Conservation (phyloP, 768 basidiomycete species). For the Mycena vitilis region DNA sequence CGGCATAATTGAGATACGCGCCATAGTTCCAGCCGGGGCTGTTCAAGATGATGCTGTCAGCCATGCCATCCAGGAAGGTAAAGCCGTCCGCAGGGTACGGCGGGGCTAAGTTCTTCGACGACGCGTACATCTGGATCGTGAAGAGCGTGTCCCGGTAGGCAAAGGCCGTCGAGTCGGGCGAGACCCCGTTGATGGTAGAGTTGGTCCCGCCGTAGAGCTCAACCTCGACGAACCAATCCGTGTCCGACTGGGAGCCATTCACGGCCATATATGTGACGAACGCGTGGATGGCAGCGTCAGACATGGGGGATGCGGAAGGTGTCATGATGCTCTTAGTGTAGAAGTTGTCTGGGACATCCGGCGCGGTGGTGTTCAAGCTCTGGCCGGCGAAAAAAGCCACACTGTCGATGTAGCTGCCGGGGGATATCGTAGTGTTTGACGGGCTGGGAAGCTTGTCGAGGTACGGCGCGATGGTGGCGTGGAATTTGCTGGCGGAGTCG, state of each 20-base stretch:
- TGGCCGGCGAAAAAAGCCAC: constrained; percentile 42
- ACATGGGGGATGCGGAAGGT: constrained; percentile 47
- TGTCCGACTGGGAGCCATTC: constrained; percentile 49
- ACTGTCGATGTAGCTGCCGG: constrained; percentile 25
- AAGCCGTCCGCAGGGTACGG: constrained; percentile 52
- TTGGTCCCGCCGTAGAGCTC: constrained; percentile 47
- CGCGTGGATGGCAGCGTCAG: constrained; percentile 44
- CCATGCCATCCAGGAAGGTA: constrained; percentile 56
- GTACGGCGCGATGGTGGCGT: too few relatives aligned
- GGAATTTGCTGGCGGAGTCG: too few relatives aligned
- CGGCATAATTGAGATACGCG: constrained; percentile 59
- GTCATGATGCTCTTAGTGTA: constrained; percentile 57
- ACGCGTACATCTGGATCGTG: constrained; percentile 51
- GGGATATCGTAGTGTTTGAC: too few relatives aligned
- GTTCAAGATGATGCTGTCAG: constrained; percentile 48
- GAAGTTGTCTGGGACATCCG: constrained; percentile 53
- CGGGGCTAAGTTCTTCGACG: constrained; percentile 36
- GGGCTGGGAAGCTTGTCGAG: too few relatives aligned
- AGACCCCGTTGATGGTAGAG: constrained; percentile 47
- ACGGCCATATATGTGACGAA: constrained; percentile 53
- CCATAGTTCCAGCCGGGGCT: constrained; percentile 54
- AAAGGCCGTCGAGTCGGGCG: constrained; percentile 46
- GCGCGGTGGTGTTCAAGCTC: constrained; percentile 44
- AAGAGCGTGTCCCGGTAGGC: constrained; percentile 47
- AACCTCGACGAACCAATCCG: constrained; percentile 45